phyloP scores from a whole-genome alignment of 305 asterid species.

The Solanum hybrid region DNA sequence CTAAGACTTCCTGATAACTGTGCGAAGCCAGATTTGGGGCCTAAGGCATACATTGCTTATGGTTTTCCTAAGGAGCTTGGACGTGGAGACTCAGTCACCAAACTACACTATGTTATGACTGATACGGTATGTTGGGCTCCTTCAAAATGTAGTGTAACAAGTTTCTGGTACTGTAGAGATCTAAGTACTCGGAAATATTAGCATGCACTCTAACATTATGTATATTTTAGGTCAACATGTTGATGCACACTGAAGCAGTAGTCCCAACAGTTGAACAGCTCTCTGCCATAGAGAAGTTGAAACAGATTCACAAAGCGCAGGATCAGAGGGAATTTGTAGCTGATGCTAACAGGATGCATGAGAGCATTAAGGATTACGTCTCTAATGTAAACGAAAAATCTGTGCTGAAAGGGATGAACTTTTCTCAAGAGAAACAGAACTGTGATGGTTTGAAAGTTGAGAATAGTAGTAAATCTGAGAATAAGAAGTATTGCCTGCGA shows the following conservation, averaged over 20 bases:
- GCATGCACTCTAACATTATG: not conserved
- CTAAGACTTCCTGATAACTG: constrained; percentile 41
- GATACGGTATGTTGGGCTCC: constrained; percentile 46
- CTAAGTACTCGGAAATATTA: not conserved
- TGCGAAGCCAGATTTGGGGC: constrained; percentile 81
- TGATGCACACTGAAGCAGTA: constrained; percentile 49
- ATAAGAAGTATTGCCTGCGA: constrained; percentile 2
- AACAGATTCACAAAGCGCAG: constrained; percentile 41
- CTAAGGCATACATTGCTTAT: constrained; percentile 82
- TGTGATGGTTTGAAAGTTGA: not conserved
- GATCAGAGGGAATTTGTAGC: constrained; percentile 39
- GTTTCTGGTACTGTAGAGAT: not conserved
- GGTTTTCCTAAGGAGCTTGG: constrained; percentile 68
- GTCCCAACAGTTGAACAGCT: constrained; percentile 17
- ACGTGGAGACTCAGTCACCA: constrained; percentile 95
- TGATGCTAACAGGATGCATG: constrained; percentile 8
- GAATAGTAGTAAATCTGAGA: not conserved
- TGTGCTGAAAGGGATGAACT: not conserved
- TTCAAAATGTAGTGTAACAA: not conserved
- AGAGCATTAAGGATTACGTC: constrained; percentile 10
- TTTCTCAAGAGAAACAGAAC: not conserved
- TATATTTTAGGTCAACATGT: constrained; percentile 57
- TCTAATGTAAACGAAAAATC: constrained; percentile 4
- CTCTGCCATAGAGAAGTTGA: constrained; percentile 21
- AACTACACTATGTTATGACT: constrained; percentile 72